These are phyloP conservation scores for Colletotrichum neosansevieriae DNA, from an alignment of 2,329 filamentous ascomycete genomes.

Conservation along the genomic window DNA sequence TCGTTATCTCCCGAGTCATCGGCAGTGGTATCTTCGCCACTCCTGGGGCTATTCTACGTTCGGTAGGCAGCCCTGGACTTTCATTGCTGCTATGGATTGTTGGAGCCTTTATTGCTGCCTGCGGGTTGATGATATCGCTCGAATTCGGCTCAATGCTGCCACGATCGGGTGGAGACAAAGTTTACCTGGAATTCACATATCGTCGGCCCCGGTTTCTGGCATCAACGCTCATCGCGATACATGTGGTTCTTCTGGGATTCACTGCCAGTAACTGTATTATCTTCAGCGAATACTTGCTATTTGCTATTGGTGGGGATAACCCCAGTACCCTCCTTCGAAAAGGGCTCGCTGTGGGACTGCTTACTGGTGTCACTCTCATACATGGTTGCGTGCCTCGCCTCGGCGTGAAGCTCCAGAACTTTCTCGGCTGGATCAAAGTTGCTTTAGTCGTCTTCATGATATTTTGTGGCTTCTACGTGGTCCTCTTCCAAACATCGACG, in stretches of 20 bases:
- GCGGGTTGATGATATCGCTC: constrained; percentile 70
- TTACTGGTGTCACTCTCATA: constrained; percentile 68
- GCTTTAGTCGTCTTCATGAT: constrained; percentile 72
- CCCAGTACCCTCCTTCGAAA: constrained; percentile 66
- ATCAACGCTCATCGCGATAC: constrained; percentile 72
- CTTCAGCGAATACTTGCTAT: constrained; percentile 74
- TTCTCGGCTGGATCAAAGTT: constrained; percentile 74
- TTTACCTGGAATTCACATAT: constrained; percentile 79
- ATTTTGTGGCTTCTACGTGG: constrained; percentile 69
- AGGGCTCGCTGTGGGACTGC: constrained; percentile 65
- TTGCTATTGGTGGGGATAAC: constrained; percentile 65
- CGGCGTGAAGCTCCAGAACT: constrained; percentile 71
- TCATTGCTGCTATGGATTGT: constrained; percentile 72
- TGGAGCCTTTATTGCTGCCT: constrained; percentile 71
- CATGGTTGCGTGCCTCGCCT: constrained; percentile 69
- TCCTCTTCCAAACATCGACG: constrained; percentile 56
- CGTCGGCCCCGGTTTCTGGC: constrained; percentile 72
- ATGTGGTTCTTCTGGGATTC: constrained; percentile 74
- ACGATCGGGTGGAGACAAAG: constrained; percentile 75
- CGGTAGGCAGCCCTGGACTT: constrained; percentile 75
- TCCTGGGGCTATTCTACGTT: constrained; percentile 74
- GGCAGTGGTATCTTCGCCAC: constrained; percentile 80
- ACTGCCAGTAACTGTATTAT: constrained; percentile 78
- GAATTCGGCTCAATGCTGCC: constrained; percentile 80
- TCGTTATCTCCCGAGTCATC: constrained; percentile 76